Conservation (phyloP, 2,329 filamentous ascomycete species). For the Dothistroma septosporum region DNA sequence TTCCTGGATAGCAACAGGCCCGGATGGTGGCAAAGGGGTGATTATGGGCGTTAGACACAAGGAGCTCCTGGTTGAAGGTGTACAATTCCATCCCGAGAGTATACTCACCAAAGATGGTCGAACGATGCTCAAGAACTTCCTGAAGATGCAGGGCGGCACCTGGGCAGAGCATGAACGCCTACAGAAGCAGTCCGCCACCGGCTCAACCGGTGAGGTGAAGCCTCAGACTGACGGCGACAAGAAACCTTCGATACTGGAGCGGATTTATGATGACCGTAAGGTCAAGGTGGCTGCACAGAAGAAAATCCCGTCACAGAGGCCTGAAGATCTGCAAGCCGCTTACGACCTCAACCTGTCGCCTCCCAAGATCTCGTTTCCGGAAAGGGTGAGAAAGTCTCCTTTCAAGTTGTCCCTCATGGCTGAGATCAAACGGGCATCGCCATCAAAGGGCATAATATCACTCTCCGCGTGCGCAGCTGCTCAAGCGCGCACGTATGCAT, state of each 20-base stretch:
- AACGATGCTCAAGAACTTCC: slow-evolving; percentile 86
- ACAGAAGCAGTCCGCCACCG: slow-evolving; percentile 33
- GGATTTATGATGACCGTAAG: slow-evolving; percentile 80
- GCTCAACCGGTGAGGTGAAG: slow-evolving; percentile 38
- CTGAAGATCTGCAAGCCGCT: slow-evolving; percentile 76
- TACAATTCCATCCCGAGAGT: slow-evolving; percentile 97
- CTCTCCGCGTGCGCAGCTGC: slow-evolving; percentile 80
- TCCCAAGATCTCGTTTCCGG: slow-evolving; percentile 73
- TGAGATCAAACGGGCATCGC: slow-evolving; percentile 94
- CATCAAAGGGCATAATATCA: slow-evolving; percentile 92
- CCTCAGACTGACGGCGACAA: slow-evolving; percentile 43
- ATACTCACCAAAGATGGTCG: slow-evolving; percentile 88
- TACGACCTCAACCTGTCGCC: slow-evolving; percentile 83
- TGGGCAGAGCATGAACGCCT: slow-evolving; percentile 75
- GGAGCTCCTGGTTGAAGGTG: slow-evolving; percentile 84
- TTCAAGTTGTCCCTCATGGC: slow-evolving; percentile 93
- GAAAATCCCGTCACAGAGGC: slow-evolving; percentile 75
- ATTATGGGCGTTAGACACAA: slow-evolving; percentile 98
- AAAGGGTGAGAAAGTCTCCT: slow-evolving; percentile 73
- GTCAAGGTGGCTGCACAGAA: slow-evolving; percentile 76
- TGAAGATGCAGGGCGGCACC: slow-evolving; percentile 81
- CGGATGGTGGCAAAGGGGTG: slow-evolving; percentile 72
- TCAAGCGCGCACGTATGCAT: slow-evolving; percentile 86
- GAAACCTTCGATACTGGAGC: slow-evolving; percentile 81
- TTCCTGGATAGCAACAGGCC: slow-evolving; percentile 77